Percentiles rank a stretch among this genome's conserved stretches.
phyloP scores from a whole-genome alignment of 495 filamentous ascomycete species.

The Neurospora sublineolata region DNA sequence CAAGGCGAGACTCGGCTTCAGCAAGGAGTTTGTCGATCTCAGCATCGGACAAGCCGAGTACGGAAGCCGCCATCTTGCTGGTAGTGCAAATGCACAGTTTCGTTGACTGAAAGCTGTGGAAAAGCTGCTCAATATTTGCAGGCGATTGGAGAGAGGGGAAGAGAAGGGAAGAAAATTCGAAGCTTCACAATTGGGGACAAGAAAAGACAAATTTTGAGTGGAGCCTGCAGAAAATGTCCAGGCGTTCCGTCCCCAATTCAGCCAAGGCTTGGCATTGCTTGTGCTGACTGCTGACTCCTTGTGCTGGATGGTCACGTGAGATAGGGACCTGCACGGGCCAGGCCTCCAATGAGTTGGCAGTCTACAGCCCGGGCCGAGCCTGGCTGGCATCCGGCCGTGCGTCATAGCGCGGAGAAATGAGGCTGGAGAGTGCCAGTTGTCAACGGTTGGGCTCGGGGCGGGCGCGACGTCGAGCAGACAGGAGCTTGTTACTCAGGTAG shows the following conservation, averaged over 20 bases:
- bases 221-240: constrained; percentile 2
- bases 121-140: not conserved
- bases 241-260: not conserved
- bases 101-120: not conserved
- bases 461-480: not conserved
- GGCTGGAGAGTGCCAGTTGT: constrained; percentile 22
- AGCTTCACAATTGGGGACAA: constrained; percentile 1
- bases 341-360: not conserved
- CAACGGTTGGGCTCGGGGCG: constrained; percentile 16
- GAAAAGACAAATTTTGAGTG: not conserved
- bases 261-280: not conserved
- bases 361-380: not conserved
- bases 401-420: constrained; percentile 19
- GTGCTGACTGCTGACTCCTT: not conserved
- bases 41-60: constrained; percentile 15
- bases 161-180: constrained; percentile 8
- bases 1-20: constrained; percentile 23
- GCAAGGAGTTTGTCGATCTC: constrained; percentile 22
- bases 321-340: not conserved
- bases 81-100: not conserved
- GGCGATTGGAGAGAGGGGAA: not conserved
- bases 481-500: not conserved
- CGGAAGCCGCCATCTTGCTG: constrained; percentile 8
- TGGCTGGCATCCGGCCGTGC: not conserved
- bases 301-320: not conserved